phyloP scores from a whole-genome alignment of 257 asterid species.

The Oldenlandia corymbosa region DNA sequence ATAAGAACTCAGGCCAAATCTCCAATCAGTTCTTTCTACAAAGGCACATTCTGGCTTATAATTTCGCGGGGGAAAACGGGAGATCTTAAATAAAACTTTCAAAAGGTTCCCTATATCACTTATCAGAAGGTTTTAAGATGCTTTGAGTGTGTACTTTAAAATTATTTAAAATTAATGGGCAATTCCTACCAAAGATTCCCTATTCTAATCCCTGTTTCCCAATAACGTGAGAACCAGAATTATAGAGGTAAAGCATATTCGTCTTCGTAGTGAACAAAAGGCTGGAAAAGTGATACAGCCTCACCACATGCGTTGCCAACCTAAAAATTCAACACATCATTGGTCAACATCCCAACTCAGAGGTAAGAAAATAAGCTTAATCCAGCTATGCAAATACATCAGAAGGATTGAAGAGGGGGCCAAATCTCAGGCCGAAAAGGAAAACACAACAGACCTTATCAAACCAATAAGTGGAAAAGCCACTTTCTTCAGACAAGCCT shows the following conservation, averaged over 20 bases:
- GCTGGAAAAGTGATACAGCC: constrained; percentile 93
- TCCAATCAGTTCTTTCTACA: no score
- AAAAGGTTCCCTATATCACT: not conserved
- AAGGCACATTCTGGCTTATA: not conserved
- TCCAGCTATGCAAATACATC: constrained; percentile 60
- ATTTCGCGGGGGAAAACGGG: not conserved
- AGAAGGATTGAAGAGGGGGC: constrained; percentile 55
- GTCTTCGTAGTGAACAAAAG: constrained; percentile 78
- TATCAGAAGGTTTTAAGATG: not conserved
- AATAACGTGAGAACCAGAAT: constrained; percentile 49
- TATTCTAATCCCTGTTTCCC: constrained; percentile 59
- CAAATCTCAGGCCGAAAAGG: constrained; percentile 52
- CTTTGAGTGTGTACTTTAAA: not conserved
- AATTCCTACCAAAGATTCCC: constrained; percentile 25
- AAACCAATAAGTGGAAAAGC: constrained; percentile 68
- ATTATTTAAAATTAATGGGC: constrained; percentile 22
- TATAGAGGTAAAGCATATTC: constrained; percentile 68
- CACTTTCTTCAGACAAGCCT: constrained; percentile 79
- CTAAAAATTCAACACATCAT: constrained; percentile 89
- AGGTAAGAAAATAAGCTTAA: constrained; percentile 65
- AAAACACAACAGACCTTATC: constrained; percentile 85
- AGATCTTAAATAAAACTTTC: not conserved
- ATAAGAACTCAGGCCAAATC: no score
- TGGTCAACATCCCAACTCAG: constrained; percentile 78
- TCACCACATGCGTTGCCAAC: constrained; percentile 98